phyloP scores from a whole-genome alignment of 2,329 filamentous ascomycete genomes.

The Fusarium sp. region DNA sequence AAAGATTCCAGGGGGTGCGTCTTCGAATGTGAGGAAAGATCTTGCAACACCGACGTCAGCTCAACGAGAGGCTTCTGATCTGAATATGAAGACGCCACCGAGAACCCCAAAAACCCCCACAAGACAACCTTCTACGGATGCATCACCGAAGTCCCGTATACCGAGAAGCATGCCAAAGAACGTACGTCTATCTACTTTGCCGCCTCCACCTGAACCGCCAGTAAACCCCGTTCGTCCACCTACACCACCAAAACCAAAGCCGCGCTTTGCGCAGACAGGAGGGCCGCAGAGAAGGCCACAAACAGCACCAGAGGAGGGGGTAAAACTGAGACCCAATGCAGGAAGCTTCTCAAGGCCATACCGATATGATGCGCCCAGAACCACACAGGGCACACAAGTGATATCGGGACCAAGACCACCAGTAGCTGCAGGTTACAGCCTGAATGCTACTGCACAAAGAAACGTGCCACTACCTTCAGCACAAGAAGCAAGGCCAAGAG shows the following conservation, averaged over 20 bases:
- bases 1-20: background rate
- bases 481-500: constrained; percentile 6
- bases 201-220: constrained; percentile 30
- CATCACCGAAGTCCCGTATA: constrained; percentile 21
- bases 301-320: constrained; percentile 20
- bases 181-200: constrained; percentile 19
- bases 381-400: constrained; percentile 13
- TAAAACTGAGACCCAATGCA: background rate
- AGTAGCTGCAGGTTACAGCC: constrained; percentile 12
- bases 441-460: constrained; percentile 3
- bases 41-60: constrained; percentile 7
- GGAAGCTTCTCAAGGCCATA: constrained; percentile 19
- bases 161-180: constrained; percentile 12
- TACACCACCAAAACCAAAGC: constrained; percentile 36
- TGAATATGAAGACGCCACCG: constrained; percentile 3
- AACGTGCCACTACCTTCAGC: background rate
- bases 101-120: background rate
- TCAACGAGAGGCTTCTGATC: constrained; percentile 5
- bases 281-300: constrained; percentile 12
- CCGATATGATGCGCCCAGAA: constrained; percentile 12
- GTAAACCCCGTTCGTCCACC: constrained; percentile 26
- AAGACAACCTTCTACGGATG: constrained; percentile 3
- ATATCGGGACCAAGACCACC: constrained; percentile 21
- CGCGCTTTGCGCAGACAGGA: constrained; percentile 13
- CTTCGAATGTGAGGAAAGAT: background rate